These are phyloP conservation scores for Heracleum sosnowskyi DNA, from an alignment of 129 eudicot species.

Conservation along the genomic window DNA sequence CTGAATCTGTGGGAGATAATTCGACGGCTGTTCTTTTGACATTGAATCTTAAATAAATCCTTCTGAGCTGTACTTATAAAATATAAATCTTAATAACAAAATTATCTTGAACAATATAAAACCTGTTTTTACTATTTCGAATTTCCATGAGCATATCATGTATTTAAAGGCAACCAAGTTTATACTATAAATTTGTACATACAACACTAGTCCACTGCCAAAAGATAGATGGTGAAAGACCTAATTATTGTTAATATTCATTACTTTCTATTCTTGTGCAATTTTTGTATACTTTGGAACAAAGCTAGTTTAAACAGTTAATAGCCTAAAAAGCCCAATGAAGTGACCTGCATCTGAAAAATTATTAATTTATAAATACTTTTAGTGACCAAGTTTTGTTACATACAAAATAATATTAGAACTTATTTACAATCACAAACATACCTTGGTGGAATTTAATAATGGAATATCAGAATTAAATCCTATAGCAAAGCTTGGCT, in stretches of 20 bases:
- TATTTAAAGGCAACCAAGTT: not conserved
- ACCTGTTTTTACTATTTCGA: not conserved
- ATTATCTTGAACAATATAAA: not conserved
- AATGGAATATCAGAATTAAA: constrained; percentile 57
- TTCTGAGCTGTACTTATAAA: not conserved
- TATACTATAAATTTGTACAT: constrained; percentile 24
- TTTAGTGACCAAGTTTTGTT: not conserved
- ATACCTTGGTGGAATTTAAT: constrained; percentile 84
- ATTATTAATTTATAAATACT: not conserved
- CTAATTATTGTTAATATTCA: constrained; percentile 60
- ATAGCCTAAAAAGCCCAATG: constrained; percentile 45
- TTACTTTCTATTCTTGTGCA: constrained; percentile 72
- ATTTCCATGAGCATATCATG: not conserved
- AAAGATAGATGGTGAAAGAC: constrained; percentile 83
- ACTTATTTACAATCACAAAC: not conserved
- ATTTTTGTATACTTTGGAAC: constrained; percentile 60
- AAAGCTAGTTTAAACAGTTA: constrained; percentile 38
- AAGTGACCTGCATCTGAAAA: constrained; percentile 21
- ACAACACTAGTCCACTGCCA: constrained; percentile 92
- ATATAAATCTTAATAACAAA: not conserved
- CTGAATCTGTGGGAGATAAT: not conserved
- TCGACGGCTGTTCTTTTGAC: not conserved
- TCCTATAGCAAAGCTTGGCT: constrained; percentile 73
- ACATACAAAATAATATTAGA: not conserved
- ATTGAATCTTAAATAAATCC: not conserved